Conservation (phyloP, 1,284 basidiomycete genomes). For the Malassezia globosa region DNA sequence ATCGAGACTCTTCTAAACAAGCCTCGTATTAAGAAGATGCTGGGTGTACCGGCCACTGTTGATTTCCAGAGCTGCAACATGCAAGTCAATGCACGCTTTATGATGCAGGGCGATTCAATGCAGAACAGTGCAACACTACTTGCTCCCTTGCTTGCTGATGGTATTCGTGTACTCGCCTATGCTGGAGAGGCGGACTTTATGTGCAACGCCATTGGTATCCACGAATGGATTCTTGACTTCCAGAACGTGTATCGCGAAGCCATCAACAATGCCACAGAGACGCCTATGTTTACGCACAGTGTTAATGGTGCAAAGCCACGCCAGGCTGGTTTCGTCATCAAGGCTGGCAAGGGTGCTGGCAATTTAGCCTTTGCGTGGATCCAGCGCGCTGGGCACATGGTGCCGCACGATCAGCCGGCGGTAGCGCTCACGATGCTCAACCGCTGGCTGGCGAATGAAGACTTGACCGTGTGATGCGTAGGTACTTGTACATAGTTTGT, state of each 20-base stretch:
- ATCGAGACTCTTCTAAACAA: constrained; percentile 42
- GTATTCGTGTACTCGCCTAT: constrained; percentile 67
- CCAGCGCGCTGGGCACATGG: constrained; percentile 40
- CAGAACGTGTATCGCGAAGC: constrained; percentile 31
- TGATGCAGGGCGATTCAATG: constrained; percentile 64
- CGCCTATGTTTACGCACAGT: constrained; percentile 18
- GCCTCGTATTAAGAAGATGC: constrained; percentile 59
- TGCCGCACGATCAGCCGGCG: constrained; percentile 67
- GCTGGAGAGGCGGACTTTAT: constrained; percentile 73
- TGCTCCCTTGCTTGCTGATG: constrained; percentile 62
- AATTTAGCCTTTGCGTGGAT: constrained; percentile 30
- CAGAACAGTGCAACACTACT: constrained; percentile 65
- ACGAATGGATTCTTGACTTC: constrained; percentile 35
- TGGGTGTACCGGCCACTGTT: constrained; percentile 58
- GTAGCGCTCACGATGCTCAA: constrained; percentile 57
- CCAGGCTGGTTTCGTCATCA: constrained; percentile 26
- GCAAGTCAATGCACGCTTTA: constrained; percentile 58
- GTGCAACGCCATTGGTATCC: constrained; percentile 44
- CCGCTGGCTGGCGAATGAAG: constrained; percentile 53
- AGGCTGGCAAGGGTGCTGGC: constrained; percentile 39
- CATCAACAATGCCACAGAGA: constrained; percentile 28
- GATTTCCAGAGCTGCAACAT: constrained; percentile 54
- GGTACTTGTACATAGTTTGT: too few relatives aligned
- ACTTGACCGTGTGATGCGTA: background rate
- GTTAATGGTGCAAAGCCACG: constrained; percentile 24